A percentile compares a stretch with the other conserved stretches of the same genome.
Evolutionary conservation across 2,329 filamentous ascomycete genomes (phyloP).

Genomic region (Ophiostoma pallidulum): DNA sequence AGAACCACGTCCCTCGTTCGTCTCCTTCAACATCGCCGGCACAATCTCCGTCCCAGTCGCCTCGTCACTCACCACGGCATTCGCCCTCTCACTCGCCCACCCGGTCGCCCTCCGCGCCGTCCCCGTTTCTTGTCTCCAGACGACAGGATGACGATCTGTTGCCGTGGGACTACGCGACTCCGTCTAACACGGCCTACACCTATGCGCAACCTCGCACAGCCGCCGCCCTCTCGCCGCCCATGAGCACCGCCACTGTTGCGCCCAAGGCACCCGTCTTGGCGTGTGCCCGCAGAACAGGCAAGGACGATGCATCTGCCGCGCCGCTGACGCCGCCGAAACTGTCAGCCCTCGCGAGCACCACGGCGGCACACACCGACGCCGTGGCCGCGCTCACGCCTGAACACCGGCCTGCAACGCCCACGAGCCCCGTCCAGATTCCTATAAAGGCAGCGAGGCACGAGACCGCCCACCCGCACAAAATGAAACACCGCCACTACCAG

Average conservation of each 20-base stretch:
- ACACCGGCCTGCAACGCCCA: conserved; percentile 30
- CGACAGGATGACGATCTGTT: neutral
- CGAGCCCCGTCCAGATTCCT: conserved; percentile 48
- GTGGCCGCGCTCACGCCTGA: conserved; percentile 3
- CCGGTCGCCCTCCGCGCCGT: neutral
- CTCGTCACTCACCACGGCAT: neutral
- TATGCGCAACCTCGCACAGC: neutral
- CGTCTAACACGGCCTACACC: neutral
- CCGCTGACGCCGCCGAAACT: neutral
- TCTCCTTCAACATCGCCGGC: conserved; percentile 15
- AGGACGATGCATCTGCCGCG: neutral
- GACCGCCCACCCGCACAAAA: conserved; percentile 24
- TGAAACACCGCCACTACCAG: conserved; percentile 9
- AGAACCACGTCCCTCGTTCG: conserved; percentile 20
- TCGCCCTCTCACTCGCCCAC: conserved; percentile 5
- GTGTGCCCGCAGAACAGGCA: neutral
- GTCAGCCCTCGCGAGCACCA: too few species aligned
- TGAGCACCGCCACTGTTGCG: neutral
- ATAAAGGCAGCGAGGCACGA: conserved; percentile 31
- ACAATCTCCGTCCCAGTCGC: conserved; percentile 3
- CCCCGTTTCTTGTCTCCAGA: neutral
- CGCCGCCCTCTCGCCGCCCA: neutral
- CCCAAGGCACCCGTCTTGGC: neutral
- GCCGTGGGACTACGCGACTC: neutral
- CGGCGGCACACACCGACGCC: neutral